Evolutionary conservation across 108 stramenopile genomes (phyloP).

Genomic region (Seminavis robusta): DNA sequence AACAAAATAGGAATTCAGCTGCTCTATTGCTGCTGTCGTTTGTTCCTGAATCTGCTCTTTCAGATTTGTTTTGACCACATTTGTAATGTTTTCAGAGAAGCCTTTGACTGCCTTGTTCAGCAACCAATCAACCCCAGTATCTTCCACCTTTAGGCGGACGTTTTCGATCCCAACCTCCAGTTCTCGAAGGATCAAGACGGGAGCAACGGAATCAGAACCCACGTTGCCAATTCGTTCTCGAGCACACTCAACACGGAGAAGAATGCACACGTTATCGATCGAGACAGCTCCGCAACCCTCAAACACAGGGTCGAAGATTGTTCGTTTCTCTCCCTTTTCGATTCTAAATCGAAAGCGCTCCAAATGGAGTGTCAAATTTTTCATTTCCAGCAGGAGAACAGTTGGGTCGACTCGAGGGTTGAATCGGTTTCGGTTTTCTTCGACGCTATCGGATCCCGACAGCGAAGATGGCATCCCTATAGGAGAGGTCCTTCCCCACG

Average conservation of each 20-base stretch:
- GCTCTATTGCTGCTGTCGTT: constrained; percentile 51
- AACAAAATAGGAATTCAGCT: constrained; percentile 68
- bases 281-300: constrained; percentile 62
- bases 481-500: too few species aligned
- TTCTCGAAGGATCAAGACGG: constrained; percentile 55
- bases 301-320: constrained; percentile 83
- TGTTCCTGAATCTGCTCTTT: constrained; percentile 65
- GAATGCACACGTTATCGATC: constrained; percentile 71
- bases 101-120: constrained; percentile 71
- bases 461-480: too few species aligned
- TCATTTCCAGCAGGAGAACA: constrained; percentile 72
- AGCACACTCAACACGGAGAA: constrained; percentile 66
- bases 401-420: constrained; percentile 77
- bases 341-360: constrained; percentile 77
- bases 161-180: constrained; percentile 60
- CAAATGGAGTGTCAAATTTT: constrained; percentile 62
- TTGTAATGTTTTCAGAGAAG: constrained; percentile 65
- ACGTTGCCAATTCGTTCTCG: constrained; percentile 45
- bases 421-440: constrained; percentile 34
- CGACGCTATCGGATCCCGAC: too few species aligned
- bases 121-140: constrained; percentile 73
- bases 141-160: constrained; percentile 58
- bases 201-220: constrained; percentile 31
- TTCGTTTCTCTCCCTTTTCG: constrained; percentile 55
- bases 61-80: constrained; percentile 63